Conservation (phyloP, 257 asterid genomes). For the Cordia subcordata region DNA sequence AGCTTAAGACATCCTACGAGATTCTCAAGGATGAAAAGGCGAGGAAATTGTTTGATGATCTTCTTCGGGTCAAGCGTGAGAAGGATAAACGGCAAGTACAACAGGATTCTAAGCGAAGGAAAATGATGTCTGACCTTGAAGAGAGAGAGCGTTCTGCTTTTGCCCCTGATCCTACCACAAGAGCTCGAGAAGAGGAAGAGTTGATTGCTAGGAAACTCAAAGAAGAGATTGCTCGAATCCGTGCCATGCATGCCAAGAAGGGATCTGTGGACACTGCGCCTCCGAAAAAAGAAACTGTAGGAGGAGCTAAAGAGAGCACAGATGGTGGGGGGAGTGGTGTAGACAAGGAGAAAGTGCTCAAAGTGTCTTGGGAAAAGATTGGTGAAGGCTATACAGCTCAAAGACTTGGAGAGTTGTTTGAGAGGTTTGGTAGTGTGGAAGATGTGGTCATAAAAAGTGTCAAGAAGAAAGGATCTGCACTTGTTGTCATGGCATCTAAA, state of each 20-base stretch:
- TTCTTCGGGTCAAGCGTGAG: constrained; percentile 52
- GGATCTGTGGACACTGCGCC: constrained; percentile 26
- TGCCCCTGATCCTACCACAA: constrained; percentile 33
- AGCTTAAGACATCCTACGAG: constrained; percentile 56
- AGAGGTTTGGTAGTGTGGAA: constrained; percentile 68
- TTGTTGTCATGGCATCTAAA: constrained; percentile 76
- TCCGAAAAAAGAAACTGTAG: constrained; percentile 25
- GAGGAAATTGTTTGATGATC: constrained; percentile 66
- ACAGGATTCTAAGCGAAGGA: constrained; percentile 62
- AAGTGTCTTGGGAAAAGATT: constrained; percentile 82
- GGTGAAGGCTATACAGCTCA: constrained; percentile 68
- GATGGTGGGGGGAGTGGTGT: constrained; percentile 32
- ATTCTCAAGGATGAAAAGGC: constrained; percentile 68
- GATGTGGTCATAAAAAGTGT: constrained; percentile 73
- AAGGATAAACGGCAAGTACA: constrained; percentile 53
- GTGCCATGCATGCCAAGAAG: constrained; percentile 42
- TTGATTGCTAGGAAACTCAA: constrained; percentile 45
- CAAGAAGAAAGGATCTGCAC: constrained; percentile 83
- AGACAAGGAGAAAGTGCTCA: constrained; percentile 73
- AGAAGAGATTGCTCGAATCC: constrained; percentile 63
- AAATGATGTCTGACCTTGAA: constrained; percentile 81
- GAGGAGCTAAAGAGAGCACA: constrained; percentile 15
- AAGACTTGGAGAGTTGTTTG: constrained; percentile 57
- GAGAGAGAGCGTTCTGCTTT: constrained; percentile 64
- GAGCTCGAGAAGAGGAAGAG: constrained; percentile 61